Evolutionary conservation across 257 asterid species (phyloP).

Genomic region (Solanum verrucosum): DNA sequence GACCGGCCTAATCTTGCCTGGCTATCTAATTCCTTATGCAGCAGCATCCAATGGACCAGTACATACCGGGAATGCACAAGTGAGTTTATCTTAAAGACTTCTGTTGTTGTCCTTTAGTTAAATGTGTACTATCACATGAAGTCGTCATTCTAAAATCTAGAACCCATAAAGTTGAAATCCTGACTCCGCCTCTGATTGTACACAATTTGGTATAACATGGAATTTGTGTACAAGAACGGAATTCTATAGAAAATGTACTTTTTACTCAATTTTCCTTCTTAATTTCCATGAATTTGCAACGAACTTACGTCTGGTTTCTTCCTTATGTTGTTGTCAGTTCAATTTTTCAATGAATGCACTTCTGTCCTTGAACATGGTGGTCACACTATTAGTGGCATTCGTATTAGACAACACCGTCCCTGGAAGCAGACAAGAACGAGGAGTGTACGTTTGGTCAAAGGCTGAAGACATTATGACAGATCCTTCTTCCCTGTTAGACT

Average conservation of each 20-base stretch:
- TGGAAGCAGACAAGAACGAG: conserved; percentile 79
- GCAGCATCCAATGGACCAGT: conserved; percentile 95
- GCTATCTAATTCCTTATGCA: conserved; percentile 77
- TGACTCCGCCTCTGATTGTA: not conserved
- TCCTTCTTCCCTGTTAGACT: conserved; percentile 52
- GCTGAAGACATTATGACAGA: conserved; percentile 47
- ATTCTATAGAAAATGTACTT: not conserved
- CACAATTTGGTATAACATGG: not conserved
- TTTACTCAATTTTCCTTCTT: not conserved
- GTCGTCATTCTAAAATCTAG: not conserved
- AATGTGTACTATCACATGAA: not conserved
- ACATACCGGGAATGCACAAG: conserved; percentile 56
- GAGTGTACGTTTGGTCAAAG: conserved; percentile 76
- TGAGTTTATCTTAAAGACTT: conserved; percentile 18
- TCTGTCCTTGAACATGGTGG: conserved; percentile 79
- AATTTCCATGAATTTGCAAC: not conserved
- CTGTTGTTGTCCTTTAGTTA: not conserved
- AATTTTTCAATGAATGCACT: conserved; percentile 78
- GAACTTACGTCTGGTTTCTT: conserved; percentile 1
- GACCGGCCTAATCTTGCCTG: conserved; percentile 62
- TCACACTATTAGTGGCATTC: conserved; percentile 62
- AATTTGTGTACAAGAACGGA: not conserved
- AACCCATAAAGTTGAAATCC: not conserved
- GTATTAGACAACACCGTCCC: conserved; percentile 85
- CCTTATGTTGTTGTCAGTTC: conserved; percentile 33